Evolutionary conservation across 345 rosid genomes (phyloP), one percentile per base, ranked within the genome.

Genomic region (Salix udensis): DNA sequence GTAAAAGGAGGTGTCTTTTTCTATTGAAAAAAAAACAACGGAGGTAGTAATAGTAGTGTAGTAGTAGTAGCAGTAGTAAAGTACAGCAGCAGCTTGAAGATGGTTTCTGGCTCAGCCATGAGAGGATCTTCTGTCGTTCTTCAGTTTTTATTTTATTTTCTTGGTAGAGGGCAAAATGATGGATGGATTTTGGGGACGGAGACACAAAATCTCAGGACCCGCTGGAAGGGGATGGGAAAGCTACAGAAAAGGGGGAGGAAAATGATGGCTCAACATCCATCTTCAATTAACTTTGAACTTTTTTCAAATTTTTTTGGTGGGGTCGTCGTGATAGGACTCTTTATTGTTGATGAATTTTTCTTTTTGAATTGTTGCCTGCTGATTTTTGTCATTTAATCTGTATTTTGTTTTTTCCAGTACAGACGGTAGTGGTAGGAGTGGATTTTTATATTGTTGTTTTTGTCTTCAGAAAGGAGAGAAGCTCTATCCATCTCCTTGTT

Each of bases 51-150:
- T 19, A 60, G 2, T 46, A 13, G 9, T 10, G 2, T 39, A 39
- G 42, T 34, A 34, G 37, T 46, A 12, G 48, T 13, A 46, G n/a
- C n/a, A n/a, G 50, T 11, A 46, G 50, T 14, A 46, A 4, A 13
- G 6, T 4, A 46, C 8, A 55, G 8, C 8, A 55, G 8, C 52
- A 46, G 44, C 73, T 65, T 69, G 31, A 48, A 30, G 21, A 50
- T n/a, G 71, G 16, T 78, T 53, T 65, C 46, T 2, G 11, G 52
- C 75, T 71, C 46, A 26, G 5, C 84, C 89, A 82, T 84, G 77
- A 78, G 81, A 21, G 62, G 30, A 7, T 23, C 62, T 10, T 66
- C 70, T 18, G 67, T 53, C 44, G 71, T 73, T 24, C 75, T 31
- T 34, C 9, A 28, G 4, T 62, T 61, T 30, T 48, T 28, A 0